Base-by-base conservation (phyloP, 257 asterid species). In the Solanum sejunctum region DNA sequence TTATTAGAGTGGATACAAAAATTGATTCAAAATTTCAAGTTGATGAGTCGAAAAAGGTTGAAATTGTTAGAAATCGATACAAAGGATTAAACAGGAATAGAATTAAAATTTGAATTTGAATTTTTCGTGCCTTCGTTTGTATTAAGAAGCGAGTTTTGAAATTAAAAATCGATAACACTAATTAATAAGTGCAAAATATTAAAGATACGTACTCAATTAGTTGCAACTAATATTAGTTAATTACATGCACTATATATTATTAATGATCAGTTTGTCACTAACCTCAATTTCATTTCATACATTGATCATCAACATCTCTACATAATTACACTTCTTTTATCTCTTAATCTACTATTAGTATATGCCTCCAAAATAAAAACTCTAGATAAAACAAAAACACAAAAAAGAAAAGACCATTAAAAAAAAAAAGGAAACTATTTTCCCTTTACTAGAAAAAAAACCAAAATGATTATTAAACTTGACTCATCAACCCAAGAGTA, bases 401-500 rank as follows among this genome's bases (percentile, higher is more conserved):
- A 71, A 60, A 36, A 4, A 67, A 21, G 8, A 83, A 15, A 47
- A 55, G 11, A 56, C 26, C 8, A 73, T 63, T 75, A 28, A 32
- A 36, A 36, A 58, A 57, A 13, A 67, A 84, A 84, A 84, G 55
- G 84, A 77, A 89, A 86, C 86, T 87, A 90, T 49, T 84, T 66
- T 21, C 81, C 57, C 10, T 21, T 45, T 21, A 10, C 55, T 73
- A n/a, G 41, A 61, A 60, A 75, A 75, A 7, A 43, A 1, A 41
- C 71, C 82, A 84, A 85, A 80, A 71, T 51, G 18, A 51, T 7
- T 7, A 73, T 73, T 47, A 73, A 1, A 36, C 4, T 75, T n/a
- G 80, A 83, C 75, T 72, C 17, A 13, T 60, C 5, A 55, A 64
- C 39, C 94, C 93, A 83, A 93, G 86, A 39, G 88, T 92, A 87